Evolutionary conservation across 805 yeast species (phyloP), one percentile per base, ranked within the genome.

Genomic region (Torulaspora franciscae): DNA sequence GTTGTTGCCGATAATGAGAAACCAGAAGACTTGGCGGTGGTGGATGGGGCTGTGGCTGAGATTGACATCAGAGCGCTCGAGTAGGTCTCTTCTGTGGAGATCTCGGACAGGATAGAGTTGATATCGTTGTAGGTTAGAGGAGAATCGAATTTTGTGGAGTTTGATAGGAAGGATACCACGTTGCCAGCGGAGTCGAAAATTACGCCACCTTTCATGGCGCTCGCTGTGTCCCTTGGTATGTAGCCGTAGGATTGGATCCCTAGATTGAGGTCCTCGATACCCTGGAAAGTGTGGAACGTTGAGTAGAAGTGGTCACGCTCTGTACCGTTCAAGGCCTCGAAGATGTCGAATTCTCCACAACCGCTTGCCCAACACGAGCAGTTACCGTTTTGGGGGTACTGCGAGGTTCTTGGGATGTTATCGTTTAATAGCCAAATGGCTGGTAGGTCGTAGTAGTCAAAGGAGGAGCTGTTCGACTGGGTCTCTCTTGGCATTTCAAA

Each of bases 311-410:
- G 72, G 40, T 63, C 64, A 22, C 75, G 62, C 51, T 77, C 77
- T 11, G 87, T 78, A 45, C 68, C 65, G 65, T 83, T 83, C 79
- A 81, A 75, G 32, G 79, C 80, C 67, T 84, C 91, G 59, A 83
- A 83, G 53, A 82, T 75, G 65, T 83, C 91, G 54, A 79, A 81
- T 64, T 83, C 89, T 61, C 90, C 89, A 65, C 89, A 81, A 8
- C 90, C 91, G 24, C 83, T 73, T 36, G 75, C 70, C 90, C 90
- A 83, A 57, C 88, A 80, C 6, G 88, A 81, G 64, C 89, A 83
- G 59, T 77, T 79, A 29, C 69, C 67, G 52, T 77, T 78, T 4
- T 66, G 48, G 35, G 66, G 79, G 59, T 82, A 83, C 64, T 83
- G 89, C 3, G 89, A 68, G 14, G 89, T 83, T 70, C 90, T 75